Evolutionary conservation across 805 yeast species (phyloP), one percentile per base, ranked within the genome.

Genomic region (Starmerella ratchasimensis): DNA sequence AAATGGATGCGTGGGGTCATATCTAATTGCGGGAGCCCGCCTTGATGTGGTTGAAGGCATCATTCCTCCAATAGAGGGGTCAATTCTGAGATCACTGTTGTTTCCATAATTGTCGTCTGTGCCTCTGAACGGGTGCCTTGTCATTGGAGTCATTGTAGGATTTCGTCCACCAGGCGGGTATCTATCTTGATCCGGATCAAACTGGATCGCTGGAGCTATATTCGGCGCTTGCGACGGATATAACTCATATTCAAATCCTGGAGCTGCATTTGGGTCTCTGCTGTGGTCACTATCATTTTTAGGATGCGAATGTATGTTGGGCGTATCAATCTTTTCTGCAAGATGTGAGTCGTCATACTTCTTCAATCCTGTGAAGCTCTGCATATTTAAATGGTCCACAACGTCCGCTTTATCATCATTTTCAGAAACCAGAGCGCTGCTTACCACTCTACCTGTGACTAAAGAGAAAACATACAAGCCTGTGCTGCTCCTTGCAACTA

Each of bases 241-340:
- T 7, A 20, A 8, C 39, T 62, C 67, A 46, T 67, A 70, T 29
- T 68, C 72, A 45, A 67, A 62, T 5, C 61, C 64, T 1, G 67
- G 67, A 5, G 61, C 61, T 2, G 48, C 50, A 4, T 51, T 51
- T 3, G 56, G 45, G 15, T 45, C 44, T 2, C 39, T n/a, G n/a
- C n/a, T n/a, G n/a, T n/a, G n/a, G n/a, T n/a, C n/a, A n/a, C n/a
- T n/a, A n/a, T n/a, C n/a, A n/a, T n/a, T n/a, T n/a, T n/a, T n/a
- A n/a, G n/a, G n/a, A n/a, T n/a, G n/a, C n/a, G n/a, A n/a, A n/a
- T n/a, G n/a, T n/a, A n/a, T n/a, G n/a, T n/a, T n/a, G n/a, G n/a
- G n/a, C n/a, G n/a, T n/a, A n/a, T n/a, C n/a, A n/a, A n/a, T n/a
- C n/a, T n/a, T n/a, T n/a, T n/a, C n/a, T n/a, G n/a, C n/a, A n/a